phyloP scores from a whole-genome alignment of 1,139 yeast genomes.

The Wickerhamomyces sp. region DNA sequence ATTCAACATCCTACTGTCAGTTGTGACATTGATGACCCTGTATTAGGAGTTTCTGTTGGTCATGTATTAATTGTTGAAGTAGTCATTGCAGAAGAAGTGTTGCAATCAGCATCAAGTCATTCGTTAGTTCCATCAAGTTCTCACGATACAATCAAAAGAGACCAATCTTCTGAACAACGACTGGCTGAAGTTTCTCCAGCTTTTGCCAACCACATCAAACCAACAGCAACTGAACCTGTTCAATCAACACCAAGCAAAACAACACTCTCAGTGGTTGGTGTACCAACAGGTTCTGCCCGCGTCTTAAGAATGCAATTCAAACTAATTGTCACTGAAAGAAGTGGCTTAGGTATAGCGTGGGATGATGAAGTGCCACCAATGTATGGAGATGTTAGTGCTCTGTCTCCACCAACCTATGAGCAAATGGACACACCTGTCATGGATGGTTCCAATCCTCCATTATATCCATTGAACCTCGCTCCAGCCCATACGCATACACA shows the following conservation, averaged over 20 bases:
- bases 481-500: conserved; percentile 28
- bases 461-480: conserved; percentile 21
- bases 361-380: conserved; percentile 99
- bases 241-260: conserved; percentile 5
- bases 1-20: conserved; percentile 50
- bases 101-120: conserved; percentile 31
- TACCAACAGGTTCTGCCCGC: conserved; percentile 93
- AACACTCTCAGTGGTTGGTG: conserved; percentile 40
- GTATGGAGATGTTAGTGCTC: conserved; percentile 74
- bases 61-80: conserved; percentile 81
- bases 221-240: conserved; percentile 14
- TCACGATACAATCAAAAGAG: conserved; percentile 11
- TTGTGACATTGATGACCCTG: conserved; percentile 81
- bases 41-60: conserved; percentile 66
- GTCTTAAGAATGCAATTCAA: conserved; percentile 93
- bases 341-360: conserved; percentile 97
- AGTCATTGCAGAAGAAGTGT: conserved; percentile 86
- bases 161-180: conserved; percentile 30
- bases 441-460: conserved; percentile 18
- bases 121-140: conserved; percentile 15
- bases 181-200: conserved; percentile 38
- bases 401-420: conserved; percentile 81
- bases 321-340: conserved; percentile 73
- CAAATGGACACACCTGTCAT: conserved; percentile 18
- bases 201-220: conserved; percentile 30